A percentile compares a stretch with the other conserved stretches of the same genome.
Conservation (phyloP, 305 asterid species). For the Fraxinus velutina region DNA sequence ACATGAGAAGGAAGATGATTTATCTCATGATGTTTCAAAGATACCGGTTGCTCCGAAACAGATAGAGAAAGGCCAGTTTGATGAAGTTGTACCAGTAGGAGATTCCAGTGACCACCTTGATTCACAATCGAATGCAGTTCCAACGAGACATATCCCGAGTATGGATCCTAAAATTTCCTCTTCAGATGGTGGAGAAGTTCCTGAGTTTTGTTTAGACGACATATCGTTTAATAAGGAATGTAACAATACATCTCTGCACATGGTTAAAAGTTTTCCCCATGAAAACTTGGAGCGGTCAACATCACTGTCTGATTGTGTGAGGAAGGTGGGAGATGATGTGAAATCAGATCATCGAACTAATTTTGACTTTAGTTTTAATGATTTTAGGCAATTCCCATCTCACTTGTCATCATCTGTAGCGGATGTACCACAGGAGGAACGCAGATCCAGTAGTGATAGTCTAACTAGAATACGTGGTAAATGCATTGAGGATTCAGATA, state of each 20-base stretch:
- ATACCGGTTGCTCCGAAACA: background rate
- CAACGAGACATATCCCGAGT: background rate
- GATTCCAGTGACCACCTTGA: conserved; percentile 13
- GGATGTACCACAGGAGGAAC: conserved; percentile 26
- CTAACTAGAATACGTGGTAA: conserved; percentile 28
- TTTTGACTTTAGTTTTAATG: conserved; percentile 17
- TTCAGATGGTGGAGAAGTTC: conserved; percentile 12
- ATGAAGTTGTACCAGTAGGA: background rate
- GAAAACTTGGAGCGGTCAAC: conserved; percentile 25
- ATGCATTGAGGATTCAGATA: conserved; percentile 34
- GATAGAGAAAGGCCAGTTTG: background rate
- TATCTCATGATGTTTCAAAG: background rate
- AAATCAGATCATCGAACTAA: conserved; percentile 26
- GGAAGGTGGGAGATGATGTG: conserved; percentile 25
- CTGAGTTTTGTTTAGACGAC: conserved; percentile 8
- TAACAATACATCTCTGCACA: conserved; percentile 11
- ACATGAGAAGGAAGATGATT: background rate
- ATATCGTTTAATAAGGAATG: conserved; percentile 12
- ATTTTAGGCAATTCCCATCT: conserved; percentile 22
- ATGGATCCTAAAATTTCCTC: conserved; percentile 9
- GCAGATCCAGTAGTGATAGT: conserved; percentile 23
- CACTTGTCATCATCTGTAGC: conserved; percentile 23
- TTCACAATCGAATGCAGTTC: conserved; percentile 12
- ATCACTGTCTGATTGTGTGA: conserved; percentile 23
- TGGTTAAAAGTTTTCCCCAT: background rate